A percentile compares a stretch with the other conserved stretches of the same genome.
phyloP scores from a whole-genome alignment of 148 eudicot genomes.

The Camellia japonica region DNA sequence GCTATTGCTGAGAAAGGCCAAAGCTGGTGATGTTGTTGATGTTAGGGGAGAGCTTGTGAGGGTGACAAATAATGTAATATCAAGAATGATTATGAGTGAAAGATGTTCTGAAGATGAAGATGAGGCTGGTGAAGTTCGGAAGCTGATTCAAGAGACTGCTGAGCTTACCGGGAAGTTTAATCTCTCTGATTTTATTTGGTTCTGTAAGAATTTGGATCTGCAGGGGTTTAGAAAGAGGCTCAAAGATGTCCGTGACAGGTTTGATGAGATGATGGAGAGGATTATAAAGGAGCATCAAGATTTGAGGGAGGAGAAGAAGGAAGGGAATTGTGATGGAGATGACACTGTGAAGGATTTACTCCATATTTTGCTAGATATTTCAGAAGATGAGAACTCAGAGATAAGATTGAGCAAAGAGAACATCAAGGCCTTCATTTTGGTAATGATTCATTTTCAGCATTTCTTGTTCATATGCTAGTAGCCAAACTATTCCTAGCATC shows the following conservation, averaged over 20 bases:
- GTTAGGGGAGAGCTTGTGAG: constrained; percentile 37
- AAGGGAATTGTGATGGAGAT: too few relatives aligned
- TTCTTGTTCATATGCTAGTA: too few relatives aligned
- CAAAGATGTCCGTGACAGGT: constrained; percentile 28
- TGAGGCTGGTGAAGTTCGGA: constrained; percentile 41
- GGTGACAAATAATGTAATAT: constrained; percentile 37
- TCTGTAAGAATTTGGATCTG: constrained; percentile 41
- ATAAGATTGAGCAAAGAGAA: too few relatives aligned
- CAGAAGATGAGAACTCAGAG: too few relatives aligned
- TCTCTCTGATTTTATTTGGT: constrained; percentile 33
- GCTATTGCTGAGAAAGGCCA: constrained; percentile 19
- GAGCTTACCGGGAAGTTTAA: constrained; percentile 39
- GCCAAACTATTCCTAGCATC: too few relatives aligned
- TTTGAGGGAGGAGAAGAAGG: constrained; percentile 1
- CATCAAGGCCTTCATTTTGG: too few relatives aligned
- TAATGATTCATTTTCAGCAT: too few relatives aligned
- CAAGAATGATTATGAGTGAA: constrained; percentile 40
- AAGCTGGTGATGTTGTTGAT: constrained; percentile 22
- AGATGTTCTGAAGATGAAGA: constrained; percentile 41
- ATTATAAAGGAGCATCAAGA: constrained; percentile 28
- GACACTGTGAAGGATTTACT: too few relatives aligned
- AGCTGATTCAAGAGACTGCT: constrained; percentile 31
- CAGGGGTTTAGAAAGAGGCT: constrained; percentile 39
- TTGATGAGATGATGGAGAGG: constrained; percentile 41
- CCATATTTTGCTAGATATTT: too few relatives aligned